Conservation (phyloP, 2,329 filamentous ascomycete species). For the Ramularia collo-cygni region DNA sequence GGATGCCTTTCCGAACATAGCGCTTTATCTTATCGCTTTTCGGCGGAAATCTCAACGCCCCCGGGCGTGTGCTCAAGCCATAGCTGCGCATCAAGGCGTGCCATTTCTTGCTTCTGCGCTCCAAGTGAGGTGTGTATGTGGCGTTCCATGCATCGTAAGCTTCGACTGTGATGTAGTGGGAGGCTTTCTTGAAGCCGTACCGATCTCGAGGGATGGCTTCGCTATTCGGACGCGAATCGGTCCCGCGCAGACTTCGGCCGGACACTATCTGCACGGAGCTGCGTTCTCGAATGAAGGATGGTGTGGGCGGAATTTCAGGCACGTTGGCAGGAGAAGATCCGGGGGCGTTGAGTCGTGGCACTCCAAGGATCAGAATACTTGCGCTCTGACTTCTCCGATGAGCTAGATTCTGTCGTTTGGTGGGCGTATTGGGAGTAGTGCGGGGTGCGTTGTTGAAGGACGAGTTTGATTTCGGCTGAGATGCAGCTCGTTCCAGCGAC, state of each 20-base stretch:
- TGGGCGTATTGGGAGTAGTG: not conserved
- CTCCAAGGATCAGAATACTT: slow-evolving; percentile 22
- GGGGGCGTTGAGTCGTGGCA: slow-evolving; percentile 2
- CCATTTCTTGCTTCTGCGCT: slow-evolving; percentile 76
- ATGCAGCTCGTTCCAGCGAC: slow-evolving; percentile 17
- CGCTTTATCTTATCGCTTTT: slow-evolving; percentile 78
- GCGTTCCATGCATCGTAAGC: slow-evolving; percentile 78
- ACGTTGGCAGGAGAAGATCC: no score
- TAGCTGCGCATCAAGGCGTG: slow-evolving; percentile 67
- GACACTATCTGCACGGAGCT: slow-evolving; percentile 15
- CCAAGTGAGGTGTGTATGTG: slow-evolving; percentile 67
- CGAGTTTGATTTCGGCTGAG: slow-evolving; percentile 11
- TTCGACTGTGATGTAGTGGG: slow-evolving; percentile 66
- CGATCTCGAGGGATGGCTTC: slow-evolving; percentile 55
- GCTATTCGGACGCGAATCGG: slow-evolving; percentile 6
- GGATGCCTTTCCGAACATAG: slow-evolving; percentile 88
- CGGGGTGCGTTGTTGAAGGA: slow-evolving; percentile 4
- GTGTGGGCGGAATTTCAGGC: no score
- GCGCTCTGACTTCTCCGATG: slow-evolving; percentile 30
- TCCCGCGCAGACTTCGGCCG: not conserved
- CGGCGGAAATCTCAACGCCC: slow-evolving; percentile 71
- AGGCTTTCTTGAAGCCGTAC: slow-evolving; percentile 88
- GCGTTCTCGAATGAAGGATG: slow-evolving; percentile 6
- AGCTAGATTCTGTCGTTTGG: slow-evolving; percentile 12
- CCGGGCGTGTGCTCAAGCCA: slow-evolving; percentile 58